Evolutionary conservation across 495 filamentous ascomycete species (phyloP).

Genomic region (Delitschia confertaspora): DNA sequence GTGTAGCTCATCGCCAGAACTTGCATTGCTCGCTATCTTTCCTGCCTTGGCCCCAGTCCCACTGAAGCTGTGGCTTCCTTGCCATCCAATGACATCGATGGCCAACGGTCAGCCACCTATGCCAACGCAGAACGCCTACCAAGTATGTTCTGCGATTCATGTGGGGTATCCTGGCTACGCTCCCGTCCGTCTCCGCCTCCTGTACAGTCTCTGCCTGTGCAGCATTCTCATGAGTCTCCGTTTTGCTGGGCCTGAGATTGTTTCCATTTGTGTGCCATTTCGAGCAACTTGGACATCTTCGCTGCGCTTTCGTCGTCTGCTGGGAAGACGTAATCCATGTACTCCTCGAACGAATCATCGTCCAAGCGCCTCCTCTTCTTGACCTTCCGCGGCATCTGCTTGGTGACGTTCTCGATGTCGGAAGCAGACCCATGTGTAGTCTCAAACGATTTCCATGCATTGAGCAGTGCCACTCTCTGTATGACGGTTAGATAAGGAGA

Average conservation of each 20-base stretch:
- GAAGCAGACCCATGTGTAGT: conserved; percentile 65
- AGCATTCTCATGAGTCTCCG: neutral
- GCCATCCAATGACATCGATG: neutral
- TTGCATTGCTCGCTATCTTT: conserved; percentile 1
- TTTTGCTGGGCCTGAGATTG: conserved; percentile 41
- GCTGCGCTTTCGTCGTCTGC: conserved; percentile 85
- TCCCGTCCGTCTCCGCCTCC: too few species aligned
- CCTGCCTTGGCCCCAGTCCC: neutral
- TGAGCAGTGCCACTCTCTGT: conserved; percentile 73
- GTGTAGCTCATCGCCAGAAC: too few species aligned
- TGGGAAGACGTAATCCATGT: conserved; percentile 94
- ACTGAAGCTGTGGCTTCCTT: neutral
- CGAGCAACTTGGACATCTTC: conserved; percentile 72
- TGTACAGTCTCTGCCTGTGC: too few species aligned
- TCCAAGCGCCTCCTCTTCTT: conserved; percentile 93
- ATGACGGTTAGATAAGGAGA: conserved; percentile 29
- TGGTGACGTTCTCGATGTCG: conserved; percentile 76
- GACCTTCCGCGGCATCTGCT: conserved; percentile 85
- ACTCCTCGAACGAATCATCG: conserved; percentile 94
- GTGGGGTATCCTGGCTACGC: conserved; percentile 1
- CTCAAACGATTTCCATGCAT: conserved; percentile 88
- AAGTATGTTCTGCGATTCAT: too few species aligned
- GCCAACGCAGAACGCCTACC: neutral
- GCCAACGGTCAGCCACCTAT: neutral
- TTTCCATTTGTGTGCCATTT: conserved; percentile 86